Evolutionary conservation across 1,284 basidiomycete genomes (phyloP).

Genomic region (Ustilago cynodontis): DNA sequence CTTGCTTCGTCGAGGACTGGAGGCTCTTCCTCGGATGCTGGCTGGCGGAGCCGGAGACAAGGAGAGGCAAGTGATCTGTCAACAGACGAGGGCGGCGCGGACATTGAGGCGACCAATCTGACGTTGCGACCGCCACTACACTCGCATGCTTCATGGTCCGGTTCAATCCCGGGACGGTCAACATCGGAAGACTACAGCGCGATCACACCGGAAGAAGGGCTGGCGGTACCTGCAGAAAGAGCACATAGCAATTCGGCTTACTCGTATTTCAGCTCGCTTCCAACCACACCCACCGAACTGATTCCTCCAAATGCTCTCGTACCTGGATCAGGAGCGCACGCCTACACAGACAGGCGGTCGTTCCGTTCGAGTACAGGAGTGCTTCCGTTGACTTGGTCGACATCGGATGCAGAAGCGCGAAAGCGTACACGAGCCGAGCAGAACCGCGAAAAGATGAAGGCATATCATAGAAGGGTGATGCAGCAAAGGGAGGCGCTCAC

Average conservation of each 20-base stretch:
- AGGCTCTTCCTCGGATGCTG: constrained; percentile 15
- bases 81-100: background rate
- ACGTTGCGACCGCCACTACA: constrained; percentile 11
- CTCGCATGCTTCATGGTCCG: constrained; percentile 9
- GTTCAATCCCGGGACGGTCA: background rate
- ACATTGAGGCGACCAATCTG: constrained; percentile 22
- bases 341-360: constrained; percentile 9
- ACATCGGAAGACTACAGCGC: constrained; percentile 20
- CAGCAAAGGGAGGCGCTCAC: constrained; percentile 45
- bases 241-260: constrained; percentile 21
- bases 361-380: constrained; percentile 9
- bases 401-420: constrained; percentile 24
- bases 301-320: constrained; percentile 4
- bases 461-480: constrained; percentile 46
- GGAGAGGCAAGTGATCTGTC: background rate
- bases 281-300: constrained; percentile 26
- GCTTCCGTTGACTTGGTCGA: constrained; percentile 18
- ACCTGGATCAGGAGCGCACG: constrained; percentile 9
- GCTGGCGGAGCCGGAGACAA: constrained; percentile 3
- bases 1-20: constrained; percentile 13
- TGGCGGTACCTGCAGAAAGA: background rate
- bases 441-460: constrained; percentile 54
- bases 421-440: constrained; percentile 42
- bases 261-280: constrained; percentile 38
- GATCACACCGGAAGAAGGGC: constrained; percentile 21